These are phyloP conservation scores for Leccinum imitatum DNA, from an alignment of 768 basidiomycete species.

Conservation along the genomic window DNA sequence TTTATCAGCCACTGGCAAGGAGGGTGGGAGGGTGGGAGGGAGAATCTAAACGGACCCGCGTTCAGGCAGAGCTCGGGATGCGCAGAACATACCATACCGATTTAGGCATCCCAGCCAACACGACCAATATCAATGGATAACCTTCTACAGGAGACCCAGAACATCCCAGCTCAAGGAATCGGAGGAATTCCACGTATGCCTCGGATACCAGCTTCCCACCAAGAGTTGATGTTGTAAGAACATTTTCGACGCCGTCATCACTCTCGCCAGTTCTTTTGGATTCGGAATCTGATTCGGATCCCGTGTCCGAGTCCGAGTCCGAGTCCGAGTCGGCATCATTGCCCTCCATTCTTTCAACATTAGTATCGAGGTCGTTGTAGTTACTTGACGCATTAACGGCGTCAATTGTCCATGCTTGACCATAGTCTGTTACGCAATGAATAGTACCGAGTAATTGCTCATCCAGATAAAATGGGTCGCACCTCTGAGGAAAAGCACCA, in stretches of 20 bases:
- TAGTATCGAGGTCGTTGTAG: constrained; percentile 32
- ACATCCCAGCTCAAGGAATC: constrained; percentile 78
- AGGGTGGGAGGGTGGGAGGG: constrained; percentile 16
- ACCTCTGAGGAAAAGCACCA: constrained; percentile 76
- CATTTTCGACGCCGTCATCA: constrained; percentile 37
- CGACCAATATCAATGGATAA: constrained; percentile 79
- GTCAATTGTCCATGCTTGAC: constrained; percentile 56
- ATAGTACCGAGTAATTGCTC: neutral
- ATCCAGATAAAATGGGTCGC: neutral
- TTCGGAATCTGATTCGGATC: constrained; percentile 16
- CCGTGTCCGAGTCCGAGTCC: constrained; percentile 34
- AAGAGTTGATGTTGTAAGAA: neutral
- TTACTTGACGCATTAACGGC: constrained; percentile 9
- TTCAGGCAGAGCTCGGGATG: constrained; percentile 2
- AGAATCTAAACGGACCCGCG: constrained; percentile 17
- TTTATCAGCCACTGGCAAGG: neutral
- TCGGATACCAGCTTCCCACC: constrained; percentile 25
- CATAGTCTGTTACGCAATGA: constrained; percentile 48
- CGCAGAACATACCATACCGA: constrained; percentile 42
- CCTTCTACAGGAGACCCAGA: constrained; percentile 74
- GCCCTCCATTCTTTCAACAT: constrained; percentile 19
- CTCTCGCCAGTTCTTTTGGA: constrained; percentile 29
- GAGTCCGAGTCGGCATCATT: constrained; percentile 37
- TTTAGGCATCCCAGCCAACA: constrained; percentile 78
- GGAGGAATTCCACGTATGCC: constrained; percentile 72